Evolutionary conservation across 768 basidiomycete genomes (phyloP).

Genomic region (Xerocomus spinulosus): DNA sequence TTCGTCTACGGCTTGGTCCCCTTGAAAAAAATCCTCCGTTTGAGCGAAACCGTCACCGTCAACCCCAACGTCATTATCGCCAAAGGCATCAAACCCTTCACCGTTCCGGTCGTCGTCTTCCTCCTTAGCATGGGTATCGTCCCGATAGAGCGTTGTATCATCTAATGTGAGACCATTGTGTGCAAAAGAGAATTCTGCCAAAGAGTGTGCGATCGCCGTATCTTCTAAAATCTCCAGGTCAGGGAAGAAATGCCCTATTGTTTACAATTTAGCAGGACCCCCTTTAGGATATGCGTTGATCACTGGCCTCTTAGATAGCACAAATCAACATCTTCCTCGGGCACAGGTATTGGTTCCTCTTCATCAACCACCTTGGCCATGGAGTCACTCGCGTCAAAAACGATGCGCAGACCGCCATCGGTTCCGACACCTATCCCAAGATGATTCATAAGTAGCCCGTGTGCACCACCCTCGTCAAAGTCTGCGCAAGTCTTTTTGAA

Average conservation of each 20-base stretch:
- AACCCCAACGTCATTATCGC: conserved; percentile 31
- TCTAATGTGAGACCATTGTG: conserved; percentile 59
- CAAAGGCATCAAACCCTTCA: conserved; percentile 20
- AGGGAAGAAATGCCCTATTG: conserved; percentile 66
- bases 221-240: conserved; percentile 57
- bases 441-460: conserved; percentile 96
- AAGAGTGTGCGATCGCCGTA: conserved; percentile 75
- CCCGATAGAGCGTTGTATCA: conserved; percentile 56
- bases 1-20: conserved; percentile 52
- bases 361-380: conserved; percentile 76
- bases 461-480: conserved; percentile 97
- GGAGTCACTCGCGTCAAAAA: conserved; percentile 95
- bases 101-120: conserved; percentile 32
- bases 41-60: conserved; percentile 37
- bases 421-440: conserved; percentile 70
- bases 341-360: conserved; percentile 58
- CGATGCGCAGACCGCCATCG: conserved; percentile 81
- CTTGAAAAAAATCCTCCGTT: conserved; percentile 65
- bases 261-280: conserved; percentile 5
- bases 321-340: conserved; percentile 63
- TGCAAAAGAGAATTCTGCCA: conserved; percentile 79
- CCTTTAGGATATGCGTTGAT: neutral
- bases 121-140: conserved; percentile 41
- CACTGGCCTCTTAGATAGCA: conserved; percentile 55
- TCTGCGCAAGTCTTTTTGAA: conserved; percentile 98